These are phyloP conservation scores for Fusarium tupiense DNA, from an alignment of 2,329 filamentous ascomycete species.

Conservation along the genomic window DNA sequence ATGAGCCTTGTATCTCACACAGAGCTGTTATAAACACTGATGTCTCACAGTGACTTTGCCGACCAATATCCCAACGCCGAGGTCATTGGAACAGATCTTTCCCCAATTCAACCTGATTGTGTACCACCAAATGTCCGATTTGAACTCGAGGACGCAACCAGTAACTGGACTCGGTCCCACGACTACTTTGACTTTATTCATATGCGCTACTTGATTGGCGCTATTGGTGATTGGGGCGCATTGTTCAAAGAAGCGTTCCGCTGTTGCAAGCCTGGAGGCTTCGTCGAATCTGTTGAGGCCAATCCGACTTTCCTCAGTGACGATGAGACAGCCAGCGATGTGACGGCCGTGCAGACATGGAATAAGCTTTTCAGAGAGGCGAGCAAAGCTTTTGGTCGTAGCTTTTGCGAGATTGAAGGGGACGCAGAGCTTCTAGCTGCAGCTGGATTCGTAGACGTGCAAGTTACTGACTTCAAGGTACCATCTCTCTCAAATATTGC, in stretches of 20 bases:
- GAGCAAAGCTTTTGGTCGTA: not conserved
- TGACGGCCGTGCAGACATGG: not conserved
- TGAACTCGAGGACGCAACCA: not conserved
- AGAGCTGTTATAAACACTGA: not conserved
- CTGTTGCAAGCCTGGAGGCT: not conserved
- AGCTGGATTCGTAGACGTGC: slow-evolving; percentile 8
- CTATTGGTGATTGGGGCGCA: not conserved
- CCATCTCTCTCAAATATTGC: rapidly evolving
- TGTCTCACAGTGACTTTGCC: not conserved
- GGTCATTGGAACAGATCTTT: not conserved
- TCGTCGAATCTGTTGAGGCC: not conserved
- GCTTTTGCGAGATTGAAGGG: not conserved
- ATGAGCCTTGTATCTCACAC: not conserved
- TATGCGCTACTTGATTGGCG: not conserved
- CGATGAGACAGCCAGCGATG: not conserved
- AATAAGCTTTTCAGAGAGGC: not conserved
- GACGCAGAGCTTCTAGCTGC: not conserved
- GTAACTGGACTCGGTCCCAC: not conserved
- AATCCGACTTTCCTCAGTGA: not conserved
- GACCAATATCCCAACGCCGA: not conserved
- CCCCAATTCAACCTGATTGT: not conserved
- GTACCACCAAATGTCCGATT: not conserved
- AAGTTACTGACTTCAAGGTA: slow-evolving; percentile 1
- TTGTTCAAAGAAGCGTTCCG: not conserved
- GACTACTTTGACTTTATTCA: not conserved